phyloP scores from a whole-genome alignment of 352 stramenopile genomes.

The Pythium aphanidermatum region DNA sequence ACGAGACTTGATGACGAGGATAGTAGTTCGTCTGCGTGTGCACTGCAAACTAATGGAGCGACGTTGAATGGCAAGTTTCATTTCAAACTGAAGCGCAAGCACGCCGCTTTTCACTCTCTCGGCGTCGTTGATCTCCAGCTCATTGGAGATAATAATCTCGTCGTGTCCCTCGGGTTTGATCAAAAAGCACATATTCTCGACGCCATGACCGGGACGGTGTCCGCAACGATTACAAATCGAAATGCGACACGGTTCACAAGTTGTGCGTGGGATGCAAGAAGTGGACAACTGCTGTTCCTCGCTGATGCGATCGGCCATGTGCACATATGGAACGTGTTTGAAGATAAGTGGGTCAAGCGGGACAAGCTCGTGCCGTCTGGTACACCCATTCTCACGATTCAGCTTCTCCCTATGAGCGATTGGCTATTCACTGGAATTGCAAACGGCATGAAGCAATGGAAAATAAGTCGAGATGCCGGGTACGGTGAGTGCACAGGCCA shows the following conservation, averaged over 20 bases:
- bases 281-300: conserved; percentile 41
- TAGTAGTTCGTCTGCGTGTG: no score
- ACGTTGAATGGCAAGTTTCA: conserved; percentile 17
- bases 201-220: conserved; percentile 48
- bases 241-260: conserved; percentile 44
- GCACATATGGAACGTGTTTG: conserved; percentile 59
- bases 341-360: conserved; percentile 51
- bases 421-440: conserved; percentile 38
- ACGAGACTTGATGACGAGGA: conserved; percentile 1
- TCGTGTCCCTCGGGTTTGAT: conserved; percentile 72
- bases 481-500: conserved; percentile 56
- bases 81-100: conserved; percentile 61
- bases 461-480: conserved; percentile 49
- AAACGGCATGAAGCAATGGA: conserved; percentile 53
- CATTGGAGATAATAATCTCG: conserved; percentile 59
- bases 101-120: conserved; percentile 56
- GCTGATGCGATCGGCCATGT: conserved; percentile 43
- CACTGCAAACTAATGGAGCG: conserved; percentile 17
- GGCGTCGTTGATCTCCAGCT: conserved; percentile 48
- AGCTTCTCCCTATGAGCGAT: conserved; percentile 17
- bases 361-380: conserved; percentile 22
- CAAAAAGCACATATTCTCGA: conserved; percentile 68
- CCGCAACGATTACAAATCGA: conserved; percentile 44
- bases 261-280: conserved; percentile 51
- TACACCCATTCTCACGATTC: conserved; percentile 14